Evolutionary conservation across 305 asterid genomes (phyloP), one percentile per base, ranked within the genome.

Genomic region (Fraxinus greggii): DNA sequence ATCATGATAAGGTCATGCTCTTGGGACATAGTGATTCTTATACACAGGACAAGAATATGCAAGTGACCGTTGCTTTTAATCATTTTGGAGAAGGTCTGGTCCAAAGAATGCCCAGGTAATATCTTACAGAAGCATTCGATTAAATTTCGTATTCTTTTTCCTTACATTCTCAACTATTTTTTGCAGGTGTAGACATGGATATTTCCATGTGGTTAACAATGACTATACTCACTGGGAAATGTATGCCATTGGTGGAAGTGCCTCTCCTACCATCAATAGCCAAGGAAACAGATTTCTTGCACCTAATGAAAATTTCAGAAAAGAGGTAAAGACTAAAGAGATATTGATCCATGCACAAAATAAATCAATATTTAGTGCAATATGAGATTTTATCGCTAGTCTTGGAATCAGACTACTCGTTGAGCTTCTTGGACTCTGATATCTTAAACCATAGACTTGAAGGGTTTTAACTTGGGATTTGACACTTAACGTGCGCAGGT

Each of bases 181-280:
- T 10, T 80, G 72, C 97, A 92, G 97, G 92, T 91, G 98, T 78
- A 91, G 98, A 76, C 98, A 87, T 87, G 98, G 98, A 33, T 92
- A 91, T 80, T 93, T 93, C 78, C 95, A 93, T 79, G 98, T 92
- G 70, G 98, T 93, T 69, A 93, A 93, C 84, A 93, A 93, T 83
- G 97, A 93, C 76, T 93, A 93, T 56, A 92, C 95, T 2, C 97
- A 89, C 17, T 93, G 98, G 98, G 94, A 90, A 83, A 87, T 90
- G 98, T 93, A 93, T 84, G 97, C 97, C 3, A 89, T 93, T 81
- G 97, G 98, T 13, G 97, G 97, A 19, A 93, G 98, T 84, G 98
- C 97, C 29, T 42, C 92, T 31, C 98, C 97, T 13, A 93, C 97
- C 3, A 93, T 93, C 48, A 85, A 89, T 77, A 93, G 98, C 82